These are phyloP conservation scores for Tylopilus felleus DNA, from an alignment of 768 basidiomycete genomes.

Conservation along the genomic window DNA sequence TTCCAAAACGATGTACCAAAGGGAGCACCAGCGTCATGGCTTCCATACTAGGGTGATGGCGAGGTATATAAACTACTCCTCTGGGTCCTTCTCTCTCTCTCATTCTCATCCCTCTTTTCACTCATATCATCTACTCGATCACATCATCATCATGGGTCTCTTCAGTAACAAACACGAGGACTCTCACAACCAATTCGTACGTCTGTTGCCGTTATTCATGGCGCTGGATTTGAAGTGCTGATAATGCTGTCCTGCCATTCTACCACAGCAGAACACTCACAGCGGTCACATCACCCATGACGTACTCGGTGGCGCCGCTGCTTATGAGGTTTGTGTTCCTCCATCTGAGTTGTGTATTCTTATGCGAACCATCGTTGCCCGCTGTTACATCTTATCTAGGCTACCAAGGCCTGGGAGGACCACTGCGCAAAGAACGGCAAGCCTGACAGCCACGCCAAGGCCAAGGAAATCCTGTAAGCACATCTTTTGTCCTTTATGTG, in stretches of 20 bases:
- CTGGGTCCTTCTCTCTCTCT: not conserved
- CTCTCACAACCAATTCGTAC: not conserved
- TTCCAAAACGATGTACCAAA: too few species aligned
- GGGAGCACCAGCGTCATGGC: too few species aligned
- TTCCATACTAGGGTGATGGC: conserved; percentile 12
- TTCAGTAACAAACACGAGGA: not conserved
- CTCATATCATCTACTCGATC: not conserved
- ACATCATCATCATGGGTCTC: conserved; percentile 14
- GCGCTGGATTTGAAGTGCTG: not conserved
- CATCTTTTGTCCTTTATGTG: not conserved
- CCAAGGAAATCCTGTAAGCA: conserved; percentile 20
- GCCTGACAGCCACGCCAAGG: conserved; percentile 19
- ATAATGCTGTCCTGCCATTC: not conserved
- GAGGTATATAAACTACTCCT: conserved; percentile 20
- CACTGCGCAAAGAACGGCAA: conserved; percentile 13
- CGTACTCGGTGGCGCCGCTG: conserved; percentile 12
- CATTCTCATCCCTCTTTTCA: not conserved
- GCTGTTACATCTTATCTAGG: conserved; percentile 4
- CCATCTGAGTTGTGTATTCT: not conserved
- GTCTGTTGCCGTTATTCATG: not conserved
- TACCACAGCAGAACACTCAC: not conserved
- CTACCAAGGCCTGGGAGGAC: conserved; percentile 15
- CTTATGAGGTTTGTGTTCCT: conserved; percentile 16
- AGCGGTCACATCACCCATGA: conserved; percentile 11
- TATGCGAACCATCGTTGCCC: not conserved